Conservation (phyloP, 768 basidiomycete genomes). For the Russula abietina region DNA sequence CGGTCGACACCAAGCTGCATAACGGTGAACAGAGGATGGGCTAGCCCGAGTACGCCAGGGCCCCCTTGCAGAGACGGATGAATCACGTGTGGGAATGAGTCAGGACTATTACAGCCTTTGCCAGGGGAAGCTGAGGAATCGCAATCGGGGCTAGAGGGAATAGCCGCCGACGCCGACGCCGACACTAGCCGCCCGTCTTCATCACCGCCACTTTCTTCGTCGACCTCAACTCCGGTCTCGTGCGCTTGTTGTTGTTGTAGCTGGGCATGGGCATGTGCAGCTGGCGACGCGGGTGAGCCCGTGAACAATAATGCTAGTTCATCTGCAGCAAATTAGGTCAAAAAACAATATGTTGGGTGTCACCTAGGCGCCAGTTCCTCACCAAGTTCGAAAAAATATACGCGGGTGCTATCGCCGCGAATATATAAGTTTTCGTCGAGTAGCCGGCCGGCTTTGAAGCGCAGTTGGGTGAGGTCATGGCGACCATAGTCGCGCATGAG, state of each 20-base stretch:
- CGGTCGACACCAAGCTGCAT: conserved; percentile 86
- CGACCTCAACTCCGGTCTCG: conserved; percentile 29
- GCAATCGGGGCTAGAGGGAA: neutral
- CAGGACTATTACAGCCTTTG: neutral
- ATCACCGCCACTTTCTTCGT: conserved; percentile 26
- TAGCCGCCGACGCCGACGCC: no score
- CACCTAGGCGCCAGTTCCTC: neutral
- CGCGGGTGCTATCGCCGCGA: conserved; percentile 93
- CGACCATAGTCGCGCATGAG: conserved; percentile 93
- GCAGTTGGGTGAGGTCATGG: conserved; percentile 88
- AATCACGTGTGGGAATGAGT: conserved; percentile 5
- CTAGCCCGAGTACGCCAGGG: conserved; percentile 27
- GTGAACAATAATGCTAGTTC: conserved; percentile 79
- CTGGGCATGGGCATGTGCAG: conserved; percentile 23
- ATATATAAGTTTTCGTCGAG: conserved; percentile 95
- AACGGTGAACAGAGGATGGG: conserved; percentile 67
- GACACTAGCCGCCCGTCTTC: neutral
- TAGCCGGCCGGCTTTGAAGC: conserved; percentile 83
- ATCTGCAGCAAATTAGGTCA: conserved; percentile 39
- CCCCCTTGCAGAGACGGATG: conserved; percentile 30
- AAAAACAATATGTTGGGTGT: neutral
- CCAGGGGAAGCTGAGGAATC: neutral
- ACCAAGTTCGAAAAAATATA: conserved; percentile 95
- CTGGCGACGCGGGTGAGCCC: conserved; percentile 43
- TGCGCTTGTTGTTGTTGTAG: conserved; percentile 26